phyloP scores from a whole-genome alignment of 2,329 filamentous ascomycete genomes.

The Plectosphaerella cucumerina region DNA sequence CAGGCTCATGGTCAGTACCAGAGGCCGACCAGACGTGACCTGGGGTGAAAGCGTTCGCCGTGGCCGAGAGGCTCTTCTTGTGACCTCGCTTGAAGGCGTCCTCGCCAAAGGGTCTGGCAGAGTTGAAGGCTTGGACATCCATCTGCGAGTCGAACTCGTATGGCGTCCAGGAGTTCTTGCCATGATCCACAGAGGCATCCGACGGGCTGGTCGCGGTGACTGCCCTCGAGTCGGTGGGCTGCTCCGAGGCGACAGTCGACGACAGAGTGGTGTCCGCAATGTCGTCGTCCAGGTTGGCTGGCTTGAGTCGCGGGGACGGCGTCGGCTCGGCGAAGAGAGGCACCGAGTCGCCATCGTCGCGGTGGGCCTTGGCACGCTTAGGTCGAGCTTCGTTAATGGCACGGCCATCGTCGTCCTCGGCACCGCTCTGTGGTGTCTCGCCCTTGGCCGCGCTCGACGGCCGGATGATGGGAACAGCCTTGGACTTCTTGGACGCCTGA shows the following conservation, averaged over 20 bases:
- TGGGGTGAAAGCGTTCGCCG: slow-evolving; percentile 65
- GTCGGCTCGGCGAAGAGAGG: slow-evolving; percentile 65
- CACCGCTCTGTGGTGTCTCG: slow-evolving; percentile 10
- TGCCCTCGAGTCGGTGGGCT: slow-evolving; percentile 45
- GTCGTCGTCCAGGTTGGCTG: slow-evolving; percentile 26
- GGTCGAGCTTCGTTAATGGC: slow-evolving; percentile 60
- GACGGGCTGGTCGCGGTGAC: slow-evolving; percentile 46
- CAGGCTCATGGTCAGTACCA: slow-evolving; percentile 5
- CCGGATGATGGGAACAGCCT: slow-evolving; percentile 76
- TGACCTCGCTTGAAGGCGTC: slow-evolving; percentile 36
- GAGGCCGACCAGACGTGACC: slow-evolving; percentile 19
- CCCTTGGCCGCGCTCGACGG: slow-evolving; percentile 46
- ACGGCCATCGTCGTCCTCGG: slow-evolving; percentile 56
- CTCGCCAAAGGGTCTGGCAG: slow-evolving; percentile 45
- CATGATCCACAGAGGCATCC: slow-evolving; percentile 46
- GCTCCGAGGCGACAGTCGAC: slow-evolving; percentile 48
- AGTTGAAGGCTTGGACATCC: slow-evolving; percentile 47
- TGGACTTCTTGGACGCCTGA: slow-evolving; percentile 68
- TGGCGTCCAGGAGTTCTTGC: slow-evolving; percentile 49
- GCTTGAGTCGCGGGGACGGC: slow-evolving; percentile 19
- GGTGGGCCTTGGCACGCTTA: slow-evolving; percentile 68
- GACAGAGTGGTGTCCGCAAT: slow-evolving; percentile 48
- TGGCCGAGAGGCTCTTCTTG: slow-evolving; percentile 62
- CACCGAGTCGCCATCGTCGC: slow-evolving; percentile 66
- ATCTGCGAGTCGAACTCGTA: slow-evolving; percentile 53